A percentile compares a stretch with the other conserved stretches of the same genome.
Evolutionary conservation across 1,284 basidiomycete species (phyloP).

Genomic region (Porodaedalea pini): DNA sequence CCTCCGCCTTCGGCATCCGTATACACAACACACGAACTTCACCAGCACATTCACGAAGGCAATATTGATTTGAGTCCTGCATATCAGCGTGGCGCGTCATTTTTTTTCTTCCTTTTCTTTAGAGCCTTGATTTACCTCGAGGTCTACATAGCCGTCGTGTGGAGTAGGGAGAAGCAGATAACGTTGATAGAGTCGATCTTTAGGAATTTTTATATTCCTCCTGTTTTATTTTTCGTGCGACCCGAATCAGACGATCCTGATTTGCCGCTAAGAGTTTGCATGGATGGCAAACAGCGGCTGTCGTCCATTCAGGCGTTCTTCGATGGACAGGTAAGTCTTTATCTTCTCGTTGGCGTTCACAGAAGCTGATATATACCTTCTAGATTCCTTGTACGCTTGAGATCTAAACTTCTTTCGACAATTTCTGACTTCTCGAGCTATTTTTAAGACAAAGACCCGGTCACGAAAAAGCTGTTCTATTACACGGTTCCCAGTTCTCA

Average conservation of each 20-base stretch:
- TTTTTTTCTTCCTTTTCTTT: not conserved
- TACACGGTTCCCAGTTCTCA: constrained; percentile 13
- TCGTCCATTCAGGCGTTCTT: constrained; percentile 71
- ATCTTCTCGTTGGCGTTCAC: constrained; percentile 19
- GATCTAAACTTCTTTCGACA: not conserved
- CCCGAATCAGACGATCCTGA: constrained; percentile 4
- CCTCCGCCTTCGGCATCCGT: constrained; percentile 7
- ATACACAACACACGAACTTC: constrained; percentile 16
- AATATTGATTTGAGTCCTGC: constrained; percentile 19
- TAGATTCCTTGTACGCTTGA: constrained; percentile 50
- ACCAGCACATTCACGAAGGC: constrained; percentile 20
- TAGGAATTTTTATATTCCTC: constrained; percentile 54
- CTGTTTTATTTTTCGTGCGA: constrained; percentile 40
- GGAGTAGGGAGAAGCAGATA: constrained; percentile 42
- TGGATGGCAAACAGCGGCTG: constrained; percentile 76
- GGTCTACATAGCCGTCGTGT: constrained; percentile 42
- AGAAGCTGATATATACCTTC: not conserved
- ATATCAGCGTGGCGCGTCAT: constrained; percentile 18
- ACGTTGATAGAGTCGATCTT: constrained; percentile 54
- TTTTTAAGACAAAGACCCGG: constrained; percentile 47
- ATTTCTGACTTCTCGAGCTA: not conserved
- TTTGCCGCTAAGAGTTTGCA: constrained; percentile 48
- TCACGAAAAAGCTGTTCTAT: constrained; percentile 26
- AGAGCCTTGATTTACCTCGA: not conserved
- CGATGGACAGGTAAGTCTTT: constrained; percentile 56